These are phyloP conservation scores for Hymenoscyphus occultus DNA, from an alignment of 2,329 filamentous ascomycete species.

Conservation along the genomic window DNA sequence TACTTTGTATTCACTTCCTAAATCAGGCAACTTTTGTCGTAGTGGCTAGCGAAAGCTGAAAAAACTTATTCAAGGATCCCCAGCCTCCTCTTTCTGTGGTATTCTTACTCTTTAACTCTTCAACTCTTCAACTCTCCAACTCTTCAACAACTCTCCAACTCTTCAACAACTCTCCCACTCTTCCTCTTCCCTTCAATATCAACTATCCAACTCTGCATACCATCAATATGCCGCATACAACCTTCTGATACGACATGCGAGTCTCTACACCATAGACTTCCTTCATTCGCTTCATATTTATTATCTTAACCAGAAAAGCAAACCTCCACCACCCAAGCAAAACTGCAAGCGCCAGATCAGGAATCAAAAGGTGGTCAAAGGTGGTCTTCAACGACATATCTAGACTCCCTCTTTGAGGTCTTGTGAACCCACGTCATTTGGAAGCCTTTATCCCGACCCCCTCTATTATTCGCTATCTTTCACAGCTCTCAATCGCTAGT, in stretches of 20 bases:
- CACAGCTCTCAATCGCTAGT: neutral
- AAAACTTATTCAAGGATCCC: too few relatives aligned
- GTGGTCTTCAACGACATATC: neutral
- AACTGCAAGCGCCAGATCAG: neutral
- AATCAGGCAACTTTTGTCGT: neutral
- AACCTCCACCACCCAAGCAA: neutral
- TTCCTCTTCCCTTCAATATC: neutral
- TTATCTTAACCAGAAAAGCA: conserved; percentile 1
- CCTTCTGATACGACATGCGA: neutral
- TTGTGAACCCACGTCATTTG: neutral
- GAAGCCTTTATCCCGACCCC: neutral
- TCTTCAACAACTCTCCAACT: too few relatives aligned
- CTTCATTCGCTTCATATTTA: neutral
- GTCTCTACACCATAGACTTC: neutral
- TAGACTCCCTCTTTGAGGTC: neutral
- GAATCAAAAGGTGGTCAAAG: neutral
- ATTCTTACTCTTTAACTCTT: neutral
- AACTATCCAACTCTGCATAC: neutral
- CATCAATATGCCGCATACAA: neutral
- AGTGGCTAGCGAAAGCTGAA: neutral
- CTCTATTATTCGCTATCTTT: neutral
- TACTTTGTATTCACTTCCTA: neutral
- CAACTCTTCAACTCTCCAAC: neutral
- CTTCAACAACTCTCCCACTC: neutral
- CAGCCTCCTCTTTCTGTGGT: neutral